Percentiles rank a stretch among this genome's conserved stretches.
Evolutionary conservation across 106 monocot species (phyloP).

Genomic region (Hemerocallis citrina): DNA sequence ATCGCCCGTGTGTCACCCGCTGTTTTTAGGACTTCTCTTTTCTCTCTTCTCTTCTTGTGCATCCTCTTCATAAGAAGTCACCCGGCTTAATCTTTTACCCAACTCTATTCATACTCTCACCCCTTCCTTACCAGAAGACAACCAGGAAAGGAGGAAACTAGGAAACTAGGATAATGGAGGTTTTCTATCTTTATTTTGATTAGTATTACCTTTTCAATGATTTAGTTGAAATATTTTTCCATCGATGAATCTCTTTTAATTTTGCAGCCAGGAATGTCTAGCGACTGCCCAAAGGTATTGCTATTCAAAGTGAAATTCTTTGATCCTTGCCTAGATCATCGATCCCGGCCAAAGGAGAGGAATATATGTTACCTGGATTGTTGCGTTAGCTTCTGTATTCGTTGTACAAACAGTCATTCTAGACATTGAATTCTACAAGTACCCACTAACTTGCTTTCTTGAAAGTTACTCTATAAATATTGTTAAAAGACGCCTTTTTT

Average conservation of each 20-base stretch:
- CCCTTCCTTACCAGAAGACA: not conserved
- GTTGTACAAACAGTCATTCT: too few species aligned
- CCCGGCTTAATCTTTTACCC: not conserved
- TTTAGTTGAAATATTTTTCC: too few species aligned
- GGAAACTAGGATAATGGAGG: not conserved
- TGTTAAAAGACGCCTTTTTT: not conserved
- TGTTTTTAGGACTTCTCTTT: not conserved
- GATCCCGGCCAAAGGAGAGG: not conserved
- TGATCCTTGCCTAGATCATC: constrained; percentile 5
- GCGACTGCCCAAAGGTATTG: not conserved
- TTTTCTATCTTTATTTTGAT: not conserved
- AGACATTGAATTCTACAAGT: too few species aligned
- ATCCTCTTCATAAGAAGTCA: not conserved
- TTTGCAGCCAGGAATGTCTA: constrained; percentile 2
- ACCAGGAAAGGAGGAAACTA: too few species aligned
- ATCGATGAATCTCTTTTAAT: not conserved
- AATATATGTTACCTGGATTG: constrained; percentile 12
- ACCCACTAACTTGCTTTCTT: not conserved
- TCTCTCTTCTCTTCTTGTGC: not conserved
- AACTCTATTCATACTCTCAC: not conserved
- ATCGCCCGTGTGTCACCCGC: not conserved
- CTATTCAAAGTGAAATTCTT: constrained; percentile 3
- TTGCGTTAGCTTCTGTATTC: too few species aligned
- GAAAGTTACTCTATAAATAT: not conserved
- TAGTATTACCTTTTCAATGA: too few species aligned